Evolutionary conservation across 176 grass and related monocot genomes (phyloP), one percentile per base, ranked within the genome.

Genomic region (Oryza longistaminata): DNA sequence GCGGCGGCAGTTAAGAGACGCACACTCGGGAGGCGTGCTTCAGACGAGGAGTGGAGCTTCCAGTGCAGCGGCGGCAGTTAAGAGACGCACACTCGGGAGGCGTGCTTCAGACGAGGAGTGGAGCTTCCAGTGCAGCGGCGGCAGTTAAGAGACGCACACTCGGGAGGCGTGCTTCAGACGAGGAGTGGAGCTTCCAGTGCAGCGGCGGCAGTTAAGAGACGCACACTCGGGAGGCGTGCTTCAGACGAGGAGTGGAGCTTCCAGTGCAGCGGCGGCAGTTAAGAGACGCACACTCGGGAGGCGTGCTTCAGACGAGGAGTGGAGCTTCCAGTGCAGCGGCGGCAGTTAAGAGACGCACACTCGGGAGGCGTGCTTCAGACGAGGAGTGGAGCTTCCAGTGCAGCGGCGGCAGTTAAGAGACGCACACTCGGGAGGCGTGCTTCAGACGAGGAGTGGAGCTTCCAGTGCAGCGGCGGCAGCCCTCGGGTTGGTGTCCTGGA

Each of bases 111-210:
- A 88, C 90, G 15, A 91, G 82, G 0, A 91, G 78, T 4, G 90
- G 82, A 14, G 85, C 90, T 81, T 88, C 86, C 66, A 91, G 82
- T 2, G 90, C 73, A 1, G 26, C 26, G 1, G 39, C 8, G 39
- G 52, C 37, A 1, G 65, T 26, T 26, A 31, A 31, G 29, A 31
- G 29, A 29, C 2, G 29, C 29, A 31, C 29, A 31, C 29, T 31
- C 29, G 29, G 29, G 26, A 27, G 29, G 29, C 29, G 29, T 31
- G 29, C 50, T 89, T 82, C 44, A 87, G 68, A 88, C 90, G 15
- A 91, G 82, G 0, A 91, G 78, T 4, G 90, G 82, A 14, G 85
- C 90, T 81, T 88, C 86, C 66, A 91, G 82, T 2, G 90, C 73
- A 1, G 26, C 26, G 1, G 39, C 8, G 39, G 52, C 37, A 1